phyloP scores from a whole-genome alignment of 441 rosid species.

The Adansonia gregorii region DNA sequence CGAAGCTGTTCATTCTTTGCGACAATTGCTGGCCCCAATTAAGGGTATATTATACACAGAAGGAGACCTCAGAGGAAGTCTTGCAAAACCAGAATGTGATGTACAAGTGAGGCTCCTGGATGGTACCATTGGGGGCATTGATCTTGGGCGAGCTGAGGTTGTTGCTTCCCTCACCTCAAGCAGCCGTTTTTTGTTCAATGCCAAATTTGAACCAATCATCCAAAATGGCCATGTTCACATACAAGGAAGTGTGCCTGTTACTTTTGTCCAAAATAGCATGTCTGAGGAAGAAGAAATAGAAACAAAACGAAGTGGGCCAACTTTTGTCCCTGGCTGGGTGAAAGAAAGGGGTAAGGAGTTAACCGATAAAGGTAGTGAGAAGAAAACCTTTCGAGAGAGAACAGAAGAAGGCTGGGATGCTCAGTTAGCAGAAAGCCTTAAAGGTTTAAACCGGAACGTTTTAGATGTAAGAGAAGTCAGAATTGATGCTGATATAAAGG shows the following conservation, averaged over 20 bases:
- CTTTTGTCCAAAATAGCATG: constrained; percentile 59
- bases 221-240: constrained; percentile 96
- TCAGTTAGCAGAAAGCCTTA: constrained; percentile 89
- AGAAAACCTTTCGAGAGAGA: constrained; percentile 72
- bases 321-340: constrained; percentile 78
- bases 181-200: constrained; percentile 95
- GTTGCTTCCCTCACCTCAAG: constrained; percentile 93
- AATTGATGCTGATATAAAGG: constrained; percentile 95
- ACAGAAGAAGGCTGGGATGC: constrained; percentile 90
- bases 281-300: constrained; percentile 71
- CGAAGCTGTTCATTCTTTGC: constrained; percentile 80
- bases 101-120: constrained; percentile 96
- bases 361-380: constrained; percentile 55
- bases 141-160: constrained; percentile 96
- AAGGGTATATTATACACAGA: constrained; percentile 97
- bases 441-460: constrained; percentile 86
- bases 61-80: constrained; percentile 98
- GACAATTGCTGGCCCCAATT: constrained; percentile 87
- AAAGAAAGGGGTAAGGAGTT: constrained; percentile 69
- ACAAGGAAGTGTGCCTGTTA: constrained; percentile 95
- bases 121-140: constrained; percentile 97
- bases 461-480: constrained; percentile 96
- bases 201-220: constrained; percentile 85
- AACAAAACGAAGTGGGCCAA: constrained; percentile 55
- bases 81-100: constrained; percentile 96